These are phyloP conservation scores for Pythium aquatile DNA, from an alignment of 352 stramenopile genomes.

Conservation along the genomic window DNA sequence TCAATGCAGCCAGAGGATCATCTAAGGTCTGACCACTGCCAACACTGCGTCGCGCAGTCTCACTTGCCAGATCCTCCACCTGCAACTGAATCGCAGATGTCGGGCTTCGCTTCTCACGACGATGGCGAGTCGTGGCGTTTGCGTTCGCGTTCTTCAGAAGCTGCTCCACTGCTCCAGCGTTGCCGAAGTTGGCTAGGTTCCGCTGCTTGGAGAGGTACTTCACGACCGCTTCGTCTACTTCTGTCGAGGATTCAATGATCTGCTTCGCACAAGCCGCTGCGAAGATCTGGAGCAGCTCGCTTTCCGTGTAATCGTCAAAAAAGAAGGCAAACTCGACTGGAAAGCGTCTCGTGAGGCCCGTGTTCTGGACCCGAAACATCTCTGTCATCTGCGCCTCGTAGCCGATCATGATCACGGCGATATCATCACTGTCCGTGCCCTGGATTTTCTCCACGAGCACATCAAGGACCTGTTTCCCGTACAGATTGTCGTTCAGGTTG, in stretches of 20 bases:
- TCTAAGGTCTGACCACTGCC: slow-evolving; percentile 4
- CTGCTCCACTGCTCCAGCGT: slow-evolving; percentile 86
- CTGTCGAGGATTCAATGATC: slow-evolving; percentile 44
- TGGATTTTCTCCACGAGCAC: slow-evolving; percentile 92
- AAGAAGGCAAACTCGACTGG: slow-evolving; percentile 84
- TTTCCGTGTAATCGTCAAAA: slow-evolving; percentile 92
- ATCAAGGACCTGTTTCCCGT: slow-evolving; percentile 77
- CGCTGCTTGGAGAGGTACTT: slow-evolving; percentile 62
- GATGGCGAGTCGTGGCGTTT: slow-evolving; percentile 47
- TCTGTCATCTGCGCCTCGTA: slow-evolving; percentile 90
- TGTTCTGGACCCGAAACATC: slow-evolving; percentile 89
- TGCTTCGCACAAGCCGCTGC: slow-evolving; percentile 47
- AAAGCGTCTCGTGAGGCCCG: slow-evolving; percentile 85
- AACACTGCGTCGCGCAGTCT: slow-evolving; percentile 26
- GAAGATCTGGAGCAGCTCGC: slow-evolving; percentile 76
- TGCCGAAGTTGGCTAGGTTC: slow-evolving; percentile 86
- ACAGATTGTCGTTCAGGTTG: slow-evolving; percentile 74
- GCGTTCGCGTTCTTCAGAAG: slow-evolving; percentile 75
- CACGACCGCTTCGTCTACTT: slow-evolving; percentile 51
- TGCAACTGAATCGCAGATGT: slow-evolving; percentile 36
- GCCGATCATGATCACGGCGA: slow-evolving; percentile 89
- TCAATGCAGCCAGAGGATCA: slow-evolving; percentile 41
- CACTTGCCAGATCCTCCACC: slow-evolving; percentile 55
- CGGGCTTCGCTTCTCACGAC: slow-evolving; percentile 26
- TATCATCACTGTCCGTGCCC: slow-evolving; percentile 82